Base-by-base conservation (phyloP, 2,329 filamentous ascomycete genomes). In the Amylocarpus encephaloides region DNA sequence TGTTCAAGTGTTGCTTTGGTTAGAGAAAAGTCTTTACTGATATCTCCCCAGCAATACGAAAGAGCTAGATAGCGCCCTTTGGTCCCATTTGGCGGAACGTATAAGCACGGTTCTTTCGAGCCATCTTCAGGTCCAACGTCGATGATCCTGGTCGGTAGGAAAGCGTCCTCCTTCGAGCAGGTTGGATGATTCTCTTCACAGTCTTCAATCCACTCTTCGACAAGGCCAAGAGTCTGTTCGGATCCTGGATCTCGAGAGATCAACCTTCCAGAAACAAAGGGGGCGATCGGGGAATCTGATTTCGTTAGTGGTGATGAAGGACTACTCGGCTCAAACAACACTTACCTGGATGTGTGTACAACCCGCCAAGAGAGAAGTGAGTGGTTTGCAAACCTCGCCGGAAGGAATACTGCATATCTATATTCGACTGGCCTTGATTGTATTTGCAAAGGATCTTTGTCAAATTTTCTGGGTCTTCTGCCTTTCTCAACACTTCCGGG, bases 51-150 rank as follows among this genome's bases (percentile, higher is more conserved):
- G 29, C 30, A 35, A 18, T 35, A 13, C 19, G 32, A 35, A 6
- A 44, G 43, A 19, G 43, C 18, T n/a, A 45, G 32, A 19, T 45
- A 45, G 16, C 30, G 43, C 12, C 43, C 32, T 35, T n/a, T 34
- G 13, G 22, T 15, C 5, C 30, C 43, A 18, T 34, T 10, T 34
- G 29, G 7, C 18, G 43, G 43, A n/a, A 18, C 43, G 32, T 18
- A 18, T 13, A 45, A 9, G 19, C 15, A n/a, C 11, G 15, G n/a
- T 11, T 16, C 13, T 16, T 35, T 16, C 26, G 30, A 35, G 10
- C 30, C 16, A 16, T 34, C 32, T 35, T 29, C n/a, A 19, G 15
- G 15, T 18, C 42, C 43, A 15, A 45, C 43, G 30, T 45, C 29
- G 16, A 45, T 45, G 7, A 45, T n/a, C 22, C 43, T 34, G 12